phyloP scores from a whole-genome alignment of 2,329 filamentous ascomycete genomes.

The Fusarium virguliforme region DNA sequence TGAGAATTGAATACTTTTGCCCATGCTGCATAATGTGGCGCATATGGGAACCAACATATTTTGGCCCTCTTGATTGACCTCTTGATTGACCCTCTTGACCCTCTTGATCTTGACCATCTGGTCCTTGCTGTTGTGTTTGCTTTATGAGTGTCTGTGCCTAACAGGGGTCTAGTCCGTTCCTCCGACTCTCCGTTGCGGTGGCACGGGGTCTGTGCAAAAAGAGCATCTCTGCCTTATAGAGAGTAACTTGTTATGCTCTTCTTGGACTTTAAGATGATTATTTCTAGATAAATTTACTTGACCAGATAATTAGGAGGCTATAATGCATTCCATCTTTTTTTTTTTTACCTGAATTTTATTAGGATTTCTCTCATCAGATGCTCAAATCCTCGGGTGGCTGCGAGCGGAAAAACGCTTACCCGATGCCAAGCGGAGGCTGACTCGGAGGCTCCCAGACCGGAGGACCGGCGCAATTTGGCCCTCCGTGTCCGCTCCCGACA shows the following conservation, averaged over 20 bases:
- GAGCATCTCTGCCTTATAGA: too few species aligned
- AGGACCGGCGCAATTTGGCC: constrained; percentile 51
- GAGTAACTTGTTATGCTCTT: too few species aligned
- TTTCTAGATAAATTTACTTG: too few species aligned
- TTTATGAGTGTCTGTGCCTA: neutral
- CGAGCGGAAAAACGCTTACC: neutral
- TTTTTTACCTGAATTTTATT: too few species aligned
- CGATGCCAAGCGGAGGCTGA: neutral
- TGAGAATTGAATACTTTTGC: constrained; percentile 45
- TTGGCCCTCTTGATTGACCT: neutral
- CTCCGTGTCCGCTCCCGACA: constrained; percentile 48
- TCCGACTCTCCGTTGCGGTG: constrained; percentile 1
- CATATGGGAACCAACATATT: constrained; percentile 24
- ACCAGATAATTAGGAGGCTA: too few species aligned
- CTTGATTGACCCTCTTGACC: neutral
- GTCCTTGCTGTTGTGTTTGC: neutral
- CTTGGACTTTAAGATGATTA: too few species aligned
- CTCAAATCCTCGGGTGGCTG: neutral
- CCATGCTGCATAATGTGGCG: constrained; percentile 23
- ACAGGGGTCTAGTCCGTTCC: constrained; percentile 2
- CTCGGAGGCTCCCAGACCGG: constrained; percentile 40
- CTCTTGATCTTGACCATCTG: neutral
- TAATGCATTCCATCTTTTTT: too few species aligned
- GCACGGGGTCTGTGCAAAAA: neutral
- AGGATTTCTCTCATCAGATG: too few species aligned